A percentile compares a stretch with the other conserved stretches of the same genome.
Evolutionary conservation across 164 flowering plant species (phyloP).

Genomic region (Liquidambar formosana): DNA sequence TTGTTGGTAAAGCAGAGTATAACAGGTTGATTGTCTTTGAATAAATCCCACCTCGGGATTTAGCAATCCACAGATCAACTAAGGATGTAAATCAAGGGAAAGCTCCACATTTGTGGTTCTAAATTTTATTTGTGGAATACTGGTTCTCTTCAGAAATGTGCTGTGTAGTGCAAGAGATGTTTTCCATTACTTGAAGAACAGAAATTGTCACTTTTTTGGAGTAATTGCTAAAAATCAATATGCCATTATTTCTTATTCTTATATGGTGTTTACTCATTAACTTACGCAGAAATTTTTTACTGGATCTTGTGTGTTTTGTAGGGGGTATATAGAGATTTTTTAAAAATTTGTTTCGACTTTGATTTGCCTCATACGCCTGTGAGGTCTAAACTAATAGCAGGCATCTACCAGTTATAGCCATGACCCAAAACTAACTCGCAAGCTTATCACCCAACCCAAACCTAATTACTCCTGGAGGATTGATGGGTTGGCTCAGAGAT

Average conservation of each 20-base stretch:
- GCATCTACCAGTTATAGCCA: no score
- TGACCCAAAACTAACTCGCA: no score
- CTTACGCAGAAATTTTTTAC: no score
- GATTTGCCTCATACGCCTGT: no score
- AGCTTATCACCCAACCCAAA: no score
- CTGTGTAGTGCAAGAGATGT: slow-evolving; percentile 3
- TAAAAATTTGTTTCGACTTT: no score
- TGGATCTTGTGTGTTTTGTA: no score
- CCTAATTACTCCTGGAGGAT: no score
- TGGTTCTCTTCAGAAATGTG: slow-evolving; percentile 1
- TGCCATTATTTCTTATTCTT: not conserved
- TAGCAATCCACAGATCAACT: slow-evolving; percentile 4
- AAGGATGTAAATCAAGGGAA: slow-evolving; percentile 19
- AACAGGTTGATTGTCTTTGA: not conserved
- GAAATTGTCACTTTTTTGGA: not conserved
- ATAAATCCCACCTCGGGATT: slow-evolving; percentile 61
- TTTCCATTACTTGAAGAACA: not conserved
- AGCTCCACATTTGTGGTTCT: not conserved
- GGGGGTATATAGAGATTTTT: no score
- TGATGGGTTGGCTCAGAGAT: no score
- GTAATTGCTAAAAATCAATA: not conserved
- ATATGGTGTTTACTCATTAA: no score
- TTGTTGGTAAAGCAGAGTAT: not conserved
- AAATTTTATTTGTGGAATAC: slow-evolving; percentile 2
- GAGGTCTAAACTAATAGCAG: no score